phyloP scores from a whole-genome alignment of 2,329 filamentous ascomycete genomes.

The Setomelanomma holmii region DNA sequence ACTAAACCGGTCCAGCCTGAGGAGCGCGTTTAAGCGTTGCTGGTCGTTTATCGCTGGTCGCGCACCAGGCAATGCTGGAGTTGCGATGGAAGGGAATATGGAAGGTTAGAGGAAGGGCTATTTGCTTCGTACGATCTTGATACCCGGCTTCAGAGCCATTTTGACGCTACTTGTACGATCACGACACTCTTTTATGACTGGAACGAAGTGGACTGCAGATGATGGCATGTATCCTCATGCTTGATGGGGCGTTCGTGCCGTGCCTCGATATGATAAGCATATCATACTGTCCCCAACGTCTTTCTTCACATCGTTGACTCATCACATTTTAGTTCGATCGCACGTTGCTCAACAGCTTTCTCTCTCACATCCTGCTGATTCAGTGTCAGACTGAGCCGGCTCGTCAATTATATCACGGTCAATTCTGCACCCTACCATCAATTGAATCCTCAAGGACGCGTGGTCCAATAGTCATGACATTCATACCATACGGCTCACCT shows the following conservation, averaged over 20 bases:
- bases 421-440: not conserved
- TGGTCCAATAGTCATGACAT: constrained; percentile 9
- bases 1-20: constrained; percentile 54
- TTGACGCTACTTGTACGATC: not conserved
- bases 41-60: no score
- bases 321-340: no score
- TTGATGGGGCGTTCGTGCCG: no score
- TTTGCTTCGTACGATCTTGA: constrained; percentile 37
- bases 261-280: not conserved
- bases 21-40: constrained; percentile 55
- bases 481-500: constrained; percentile 2
- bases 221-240: not conserved
- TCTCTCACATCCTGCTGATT: no score
- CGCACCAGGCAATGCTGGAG: no score
- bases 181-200: constrained; percentile 1
- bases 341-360: no score
- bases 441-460: constrained; percentile 1
- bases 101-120: constrained; percentile 2
- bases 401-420: not conserved
- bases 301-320: no score
- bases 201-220: not conserved
- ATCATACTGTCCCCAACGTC: not conserved
- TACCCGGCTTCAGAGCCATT: constrained; percentile 28
- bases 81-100: constrained; percentile 1
- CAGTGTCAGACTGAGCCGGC: no score